phyloP scores from a whole-genome alignment of 2,329 filamentous ascomycete species.

The Calonectria montana region DNA sequence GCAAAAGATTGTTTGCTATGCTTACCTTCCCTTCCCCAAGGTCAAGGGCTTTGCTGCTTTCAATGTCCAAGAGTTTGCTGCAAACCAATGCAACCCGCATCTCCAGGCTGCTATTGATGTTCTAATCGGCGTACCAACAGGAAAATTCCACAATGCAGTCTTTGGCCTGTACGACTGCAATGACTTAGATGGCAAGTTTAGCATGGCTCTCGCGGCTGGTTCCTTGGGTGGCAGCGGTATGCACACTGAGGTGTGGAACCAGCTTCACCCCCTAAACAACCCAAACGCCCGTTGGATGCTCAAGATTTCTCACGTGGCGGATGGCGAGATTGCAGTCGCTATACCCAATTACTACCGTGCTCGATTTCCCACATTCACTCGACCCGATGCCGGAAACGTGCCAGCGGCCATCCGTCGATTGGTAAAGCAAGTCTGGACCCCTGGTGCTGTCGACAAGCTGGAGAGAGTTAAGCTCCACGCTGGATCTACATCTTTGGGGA shows the following conservation, averaged over 20 bases:
- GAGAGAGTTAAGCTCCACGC: neutral
- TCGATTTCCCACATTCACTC: neutral
- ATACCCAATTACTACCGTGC: slow-evolving; percentile 35
- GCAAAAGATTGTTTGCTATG: slow-evolving; percentile 19
- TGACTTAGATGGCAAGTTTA: neutral
- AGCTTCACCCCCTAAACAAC: slow-evolving; percentile 31
- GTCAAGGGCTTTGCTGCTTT: slow-evolving; percentile 4
- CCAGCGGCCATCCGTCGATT: neutral
- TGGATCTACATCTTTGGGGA: neutral
- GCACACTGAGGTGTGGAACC: slow-evolving; percentile 27
- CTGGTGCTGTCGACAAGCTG: neutral
- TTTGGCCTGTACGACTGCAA: slow-evolving; percentile 30
- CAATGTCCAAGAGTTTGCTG: slow-evolving; percentile 30
- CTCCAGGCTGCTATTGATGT: slow-evolving; percentile 42
- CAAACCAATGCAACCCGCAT: slow-evolving; percentile 42
- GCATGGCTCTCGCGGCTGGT: neutral
- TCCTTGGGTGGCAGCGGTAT: slow-evolving; percentile 33
- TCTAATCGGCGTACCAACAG: slow-evolving; percentile 31
- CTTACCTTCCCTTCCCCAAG: slow-evolving; percentile 39
- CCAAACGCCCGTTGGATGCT: slow-evolving; percentile 29
- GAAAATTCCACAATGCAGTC: slow-evolving; percentile 26
- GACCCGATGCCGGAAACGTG: neutral
- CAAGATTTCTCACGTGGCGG: slow-evolving; percentile 9
- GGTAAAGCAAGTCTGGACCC: neutral
- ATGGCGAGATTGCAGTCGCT: slow-evolving; percentile 15